Evolutionary conservation across 2,329 filamentous ascomycete species (phyloP).

Genomic region (Penicillium sp.): DNA sequence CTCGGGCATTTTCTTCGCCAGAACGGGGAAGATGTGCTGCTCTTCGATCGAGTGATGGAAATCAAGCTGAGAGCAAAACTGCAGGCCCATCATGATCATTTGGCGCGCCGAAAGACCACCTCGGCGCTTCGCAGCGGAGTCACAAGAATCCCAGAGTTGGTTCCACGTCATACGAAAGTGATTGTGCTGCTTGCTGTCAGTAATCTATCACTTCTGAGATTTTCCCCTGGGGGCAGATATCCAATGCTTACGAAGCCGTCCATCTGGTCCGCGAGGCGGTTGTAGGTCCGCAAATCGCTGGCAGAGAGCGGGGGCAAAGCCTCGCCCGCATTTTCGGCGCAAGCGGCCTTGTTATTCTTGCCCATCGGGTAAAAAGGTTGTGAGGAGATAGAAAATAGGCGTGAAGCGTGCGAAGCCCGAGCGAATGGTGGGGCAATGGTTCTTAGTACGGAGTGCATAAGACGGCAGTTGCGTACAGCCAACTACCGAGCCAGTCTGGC

Average conservation of each 20-base stretch:
- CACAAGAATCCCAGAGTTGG: slow-evolving; percentile 66
- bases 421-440: slow-evolving; percentile 9
- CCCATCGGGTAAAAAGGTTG: slow-evolving; percentile 9
- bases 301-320: slow-evolving; percentile 64
- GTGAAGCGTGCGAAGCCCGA: slow-evolving; percentile 8
- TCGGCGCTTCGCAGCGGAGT: slow-evolving; percentile 55
- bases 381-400: slow-evolving; percentile 2
- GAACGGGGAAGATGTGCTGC: slow-evolving; percentile 73
- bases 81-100: slow-evolving; percentile 68
- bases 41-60: slow-evolving; percentile 85
- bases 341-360: slow-evolving; percentile 4
- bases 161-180: slow-evolving; percentile 77
- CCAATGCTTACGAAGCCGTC: slow-evolving; percentile 64
- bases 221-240: not conserved
- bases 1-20: slow-evolving; percentile 77
- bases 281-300: slow-evolving; percentile 69
- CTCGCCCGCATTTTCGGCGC: slow-evolving; percentile 7
- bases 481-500: slow-evolving; percentile 17
- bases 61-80: slow-evolving; percentile 70
- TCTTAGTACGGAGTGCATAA: slow-evolving; percentile 17
- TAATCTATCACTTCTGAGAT: not conserved
- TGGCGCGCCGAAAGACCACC: slow-evolving; percentile 65
- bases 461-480: slow-evolving; percentile 17
- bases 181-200: slow-evolving; percentile 60
- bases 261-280: slow-evolving; percentile 75